Evolutionary conservation across 495 filamentous ascomycete species (phyloP), one percentile per base, ranked within the genome.

Genomic region (Aspergillus kassunensis): DNA sequence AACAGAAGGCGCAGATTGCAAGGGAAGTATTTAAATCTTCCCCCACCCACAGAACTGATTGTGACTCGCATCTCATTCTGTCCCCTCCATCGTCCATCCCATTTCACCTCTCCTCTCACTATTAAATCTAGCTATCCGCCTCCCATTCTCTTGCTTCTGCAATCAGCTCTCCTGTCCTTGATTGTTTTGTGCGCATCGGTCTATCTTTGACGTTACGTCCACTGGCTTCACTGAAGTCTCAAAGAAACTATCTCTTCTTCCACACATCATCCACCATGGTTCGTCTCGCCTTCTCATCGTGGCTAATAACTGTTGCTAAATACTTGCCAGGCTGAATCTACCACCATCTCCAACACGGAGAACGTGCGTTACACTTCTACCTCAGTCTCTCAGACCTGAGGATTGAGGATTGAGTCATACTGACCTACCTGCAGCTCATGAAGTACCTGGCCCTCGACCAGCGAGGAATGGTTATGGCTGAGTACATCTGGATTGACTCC

Each of bases 401-500:
- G n/a, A n/a, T 58, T 46, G 59, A 63, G 60, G 63, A 71, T 68
- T 56, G 45, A 61, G 50, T 56, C 51, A 69, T 71, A 74, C 71
- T 74, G 61, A 74, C 68, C 65, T 41, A 56, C 42, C 63, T 60
- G 64, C 70, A 97, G 90, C 85, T 97, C 71, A 68, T 87, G 67
- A 96, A 96, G 72, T 98, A 95, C 82, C 80, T 92, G 73, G 74
- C 78, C 60, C 88, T 98, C 57, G 85, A 90, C 66, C 93, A 97
- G 79, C 88, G 87, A 63, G 91, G 90, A 66, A 74, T 66, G 30
- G 72, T 90, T 59, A 88, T 92, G 66, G 90, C 90, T 54, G 93
- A 98, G 76, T 98, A 97, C 79, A 85, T 98, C 77, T 98, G 93
- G 93, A 91, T 98, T 63, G 93, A 98, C 69, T 71, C 82, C 59